phyloP scores from a whole-genome alignment of 371 early-diverging fungal genomes.

The Mucor plumbeus region DNA sequence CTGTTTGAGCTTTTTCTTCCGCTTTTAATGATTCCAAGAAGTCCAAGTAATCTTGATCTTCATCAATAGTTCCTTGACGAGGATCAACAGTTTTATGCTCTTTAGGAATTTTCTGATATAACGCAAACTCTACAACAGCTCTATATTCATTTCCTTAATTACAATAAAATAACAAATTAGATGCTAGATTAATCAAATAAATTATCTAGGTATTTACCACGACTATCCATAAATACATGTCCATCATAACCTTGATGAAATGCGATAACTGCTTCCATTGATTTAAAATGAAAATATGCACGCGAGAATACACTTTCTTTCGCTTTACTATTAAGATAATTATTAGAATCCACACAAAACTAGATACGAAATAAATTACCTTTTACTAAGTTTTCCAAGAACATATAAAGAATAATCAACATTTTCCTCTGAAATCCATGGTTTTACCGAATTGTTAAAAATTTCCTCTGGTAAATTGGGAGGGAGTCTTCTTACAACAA shows the following conservation, averaged over 20 bases:
- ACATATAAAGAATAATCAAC: constrained; percentile 64
- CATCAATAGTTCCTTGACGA: constrained; percentile 79
- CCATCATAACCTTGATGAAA: constrained; percentile 82
- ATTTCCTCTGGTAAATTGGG: constrained; percentile 77
- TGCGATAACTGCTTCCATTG: constrained; percentile 65
- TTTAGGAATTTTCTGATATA: constrained; percentile 77
- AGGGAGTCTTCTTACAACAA: constrained; percentile 81
- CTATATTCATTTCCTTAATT: constrained; percentile 66
- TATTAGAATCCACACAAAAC: neutral
- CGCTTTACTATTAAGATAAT: constrained; percentile 54
- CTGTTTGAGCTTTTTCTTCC: constrained; percentile 46
- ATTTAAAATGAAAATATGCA: constrained; percentile 80
- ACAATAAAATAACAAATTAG: neutral
- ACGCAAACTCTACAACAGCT: constrained; percentile 83
- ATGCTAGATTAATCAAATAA: neutral
- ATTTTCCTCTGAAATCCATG: constrained; percentile 58
- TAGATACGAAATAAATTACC: neutral
- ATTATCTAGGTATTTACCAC: constrained; percentile 46
- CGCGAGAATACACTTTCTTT: constrained; percentile 76
- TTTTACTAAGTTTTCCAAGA: constrained; percentile 62
- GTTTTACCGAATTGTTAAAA: constrained; percentile 67
- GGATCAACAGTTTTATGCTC: constrained; percentile 67
- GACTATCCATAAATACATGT: constrained; percentile 75
- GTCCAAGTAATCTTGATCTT: constrained; percentile 78
- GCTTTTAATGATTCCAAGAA: constrained; percentile 73